Evolutionary conservation across 768 basidiomycete species (phyloP).

Genomic region (Rhizopogon rudus): DNA sequence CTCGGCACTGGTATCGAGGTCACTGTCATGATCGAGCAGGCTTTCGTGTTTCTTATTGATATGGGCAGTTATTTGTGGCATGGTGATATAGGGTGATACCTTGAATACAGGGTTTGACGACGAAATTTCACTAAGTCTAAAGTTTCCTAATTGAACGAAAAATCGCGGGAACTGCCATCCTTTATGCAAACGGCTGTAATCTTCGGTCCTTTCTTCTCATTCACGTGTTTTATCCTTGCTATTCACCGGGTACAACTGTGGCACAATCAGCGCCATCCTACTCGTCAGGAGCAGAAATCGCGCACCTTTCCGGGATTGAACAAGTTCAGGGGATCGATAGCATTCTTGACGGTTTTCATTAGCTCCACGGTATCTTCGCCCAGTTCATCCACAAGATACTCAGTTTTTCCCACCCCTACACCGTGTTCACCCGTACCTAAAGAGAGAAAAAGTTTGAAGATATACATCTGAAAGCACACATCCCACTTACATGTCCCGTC

Average conservation of each 20-base stretch:
- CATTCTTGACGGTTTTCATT: slow-evolving; percentile 80
- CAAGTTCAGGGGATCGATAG: slow-evolving; percentile 75
- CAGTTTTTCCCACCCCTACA: slow-evolving; percentile 81
- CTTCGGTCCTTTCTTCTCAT: not conserved
- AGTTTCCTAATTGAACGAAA: no score
- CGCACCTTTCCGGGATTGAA: slow-evolving; percentile 80
- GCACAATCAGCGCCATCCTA: not conserved
- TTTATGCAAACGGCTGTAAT: no score
- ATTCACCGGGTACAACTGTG: not conserved
- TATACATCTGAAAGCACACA: not conserved
- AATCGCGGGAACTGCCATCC: no score
- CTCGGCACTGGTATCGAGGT: no score
- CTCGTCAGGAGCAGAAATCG: not conserved
- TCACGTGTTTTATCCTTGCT: not conserved
- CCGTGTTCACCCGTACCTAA: slow-evolving; percentile 85
- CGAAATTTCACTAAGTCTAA: no score
- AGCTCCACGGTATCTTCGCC: slow-evolving; percentile 77
- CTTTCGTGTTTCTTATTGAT: no score
- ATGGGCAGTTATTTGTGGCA: no score
- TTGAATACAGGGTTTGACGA: no score
- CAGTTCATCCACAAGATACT: slow-evolving; percentile 79
- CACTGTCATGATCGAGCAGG: no score
- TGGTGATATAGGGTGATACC: no score
- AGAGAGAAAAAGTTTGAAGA: not conserved
- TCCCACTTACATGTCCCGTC: slow-evolving; percentile 67